phyloP scores from a whole-genome alignment of 176 grass and related monocot genomes.

The Triticum turgidum region DNA sequence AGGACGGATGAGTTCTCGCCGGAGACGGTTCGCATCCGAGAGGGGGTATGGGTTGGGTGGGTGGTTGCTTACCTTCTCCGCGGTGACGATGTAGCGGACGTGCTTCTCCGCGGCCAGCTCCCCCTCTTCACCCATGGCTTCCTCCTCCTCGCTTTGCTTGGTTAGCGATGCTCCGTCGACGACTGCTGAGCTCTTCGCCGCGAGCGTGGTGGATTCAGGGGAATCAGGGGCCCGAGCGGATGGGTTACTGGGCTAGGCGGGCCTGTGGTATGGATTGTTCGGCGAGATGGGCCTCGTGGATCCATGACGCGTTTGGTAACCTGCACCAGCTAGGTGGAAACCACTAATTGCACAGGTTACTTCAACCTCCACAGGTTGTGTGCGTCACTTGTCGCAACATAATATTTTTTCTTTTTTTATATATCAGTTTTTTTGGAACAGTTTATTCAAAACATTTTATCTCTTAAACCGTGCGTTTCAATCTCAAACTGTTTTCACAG shows the following conservation, averaged over 20 bases:
- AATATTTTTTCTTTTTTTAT: too few relatives aligned
- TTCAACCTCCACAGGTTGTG: too few relatives aligned
- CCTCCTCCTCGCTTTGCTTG: not conserved
- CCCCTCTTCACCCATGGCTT: conserved; percentile 24
- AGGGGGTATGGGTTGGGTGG: not conserved
- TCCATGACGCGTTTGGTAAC: too few relatives aligned
- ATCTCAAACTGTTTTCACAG: too few relatives aligned
- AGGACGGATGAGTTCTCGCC: not conserved
- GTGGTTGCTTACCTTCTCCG: conserved; percentile 64
- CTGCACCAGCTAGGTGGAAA: too few relatives aligned
- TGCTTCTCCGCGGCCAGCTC: conserved; percentile 74
- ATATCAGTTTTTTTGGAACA: too few relatives aligned
- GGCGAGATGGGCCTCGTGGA: not conserved
- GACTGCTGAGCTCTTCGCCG: not conserved
- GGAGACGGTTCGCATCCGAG: not conserved
- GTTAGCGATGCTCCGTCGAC: conserved; percentile 1
- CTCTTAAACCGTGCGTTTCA: too few relatives aligned
- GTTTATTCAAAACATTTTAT: too few relatives aligned
- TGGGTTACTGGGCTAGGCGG: not conserved
- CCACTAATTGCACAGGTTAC: too few relatives aligned
- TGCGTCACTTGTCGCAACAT: too few relatives aligned
- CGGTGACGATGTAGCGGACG: conserved; percentile 71
- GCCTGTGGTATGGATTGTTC: not conserved
- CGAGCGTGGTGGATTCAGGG: not conserved
- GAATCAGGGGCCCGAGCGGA: not conserved